phyloP scores from a whole-genome alignment of 225 moss, liverwort and hornwort genomes.

The Thuidium tamariscinum region DNA sequence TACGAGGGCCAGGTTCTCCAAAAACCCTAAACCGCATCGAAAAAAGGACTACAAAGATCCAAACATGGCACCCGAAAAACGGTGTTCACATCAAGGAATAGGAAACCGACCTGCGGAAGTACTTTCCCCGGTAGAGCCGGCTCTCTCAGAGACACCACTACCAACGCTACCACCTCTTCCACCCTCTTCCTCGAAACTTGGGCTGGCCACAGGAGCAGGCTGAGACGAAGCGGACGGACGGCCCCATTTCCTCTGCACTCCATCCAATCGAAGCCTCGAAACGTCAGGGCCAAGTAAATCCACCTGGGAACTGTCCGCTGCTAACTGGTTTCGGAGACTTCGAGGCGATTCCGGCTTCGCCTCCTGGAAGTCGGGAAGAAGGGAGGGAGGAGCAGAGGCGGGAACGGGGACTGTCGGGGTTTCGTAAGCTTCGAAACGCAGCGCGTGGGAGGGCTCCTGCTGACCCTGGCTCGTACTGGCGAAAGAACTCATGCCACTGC shows the following conservation, averaged over 20 bases:
- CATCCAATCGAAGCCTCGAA: slow-evolving; percentile 70
- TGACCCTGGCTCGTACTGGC: slow-evolving; percentile 11
- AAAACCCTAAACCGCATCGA: no score
- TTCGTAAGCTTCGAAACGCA: slow-evolving; percentile 95
- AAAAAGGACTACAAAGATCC: neutral
- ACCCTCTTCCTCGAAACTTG: slow-evolving; percentile 4
- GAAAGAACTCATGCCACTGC: slow-evolving; percentile 47
- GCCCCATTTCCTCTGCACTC: slow-evolving; percentile 95
- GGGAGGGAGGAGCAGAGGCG: slow-evolving; percentile 12
- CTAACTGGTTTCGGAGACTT: slow-evolving; percentile 33
- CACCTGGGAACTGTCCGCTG: slow-evolving; percentile 29
- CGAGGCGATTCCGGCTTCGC: slow-evolving; percentile 23
- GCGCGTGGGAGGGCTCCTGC: slow-evolving; percentile 36
- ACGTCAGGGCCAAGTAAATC: slow-evolving; percentile 73
- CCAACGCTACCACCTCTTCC: slow-evolving; percentile 29
- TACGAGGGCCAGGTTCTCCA: no score
- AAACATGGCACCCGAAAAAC: neutral
- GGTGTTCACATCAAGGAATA: neutral
- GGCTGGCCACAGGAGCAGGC: neutral
- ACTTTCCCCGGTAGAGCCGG: slow-evolving; percentile 19
- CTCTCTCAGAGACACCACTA: slow-evolving; percentile 23
- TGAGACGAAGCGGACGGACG: slow-evolving; percentile 28
- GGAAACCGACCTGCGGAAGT: slow-evolving; percentile 7
- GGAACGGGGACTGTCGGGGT: slow-evolving; percentile 31
- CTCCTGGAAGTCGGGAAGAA: slow-evolving; percentile 44